Percentiles rank a stretch among this genome's conserved stretches.
Evolutionary conservation across 345 rosid species (phyloP).

Genomic region (Acer campestre): DNA sequence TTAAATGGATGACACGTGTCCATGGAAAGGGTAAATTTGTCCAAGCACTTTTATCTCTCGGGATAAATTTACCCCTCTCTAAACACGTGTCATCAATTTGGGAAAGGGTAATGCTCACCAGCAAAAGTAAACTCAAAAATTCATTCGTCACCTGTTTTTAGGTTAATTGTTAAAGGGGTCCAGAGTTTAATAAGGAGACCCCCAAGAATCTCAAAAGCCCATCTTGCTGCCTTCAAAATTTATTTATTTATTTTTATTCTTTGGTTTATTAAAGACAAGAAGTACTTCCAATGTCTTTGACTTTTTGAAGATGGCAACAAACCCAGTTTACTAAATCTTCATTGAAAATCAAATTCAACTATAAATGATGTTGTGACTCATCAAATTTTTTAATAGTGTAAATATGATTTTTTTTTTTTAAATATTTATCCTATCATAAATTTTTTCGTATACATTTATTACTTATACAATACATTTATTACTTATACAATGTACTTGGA

Average conservation of each 20-base stretch:
- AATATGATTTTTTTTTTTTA: background rate
- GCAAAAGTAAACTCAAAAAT: no score
- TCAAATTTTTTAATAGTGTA: background rate
- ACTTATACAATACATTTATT: no score
- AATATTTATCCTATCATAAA: no score
- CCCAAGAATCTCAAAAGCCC: constrained; percentile 17
- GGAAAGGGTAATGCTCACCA: no score
- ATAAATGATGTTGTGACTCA: background rate
- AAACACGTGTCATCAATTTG: no score
- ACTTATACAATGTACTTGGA: no score
- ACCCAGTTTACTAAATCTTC: background rate
- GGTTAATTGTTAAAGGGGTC: background rate
- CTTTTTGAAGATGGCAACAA: background rate
- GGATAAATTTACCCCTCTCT: no score
- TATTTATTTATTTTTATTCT: background rate
- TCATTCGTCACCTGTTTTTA: background rate
- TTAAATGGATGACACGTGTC: no score
- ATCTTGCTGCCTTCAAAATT: background rate
- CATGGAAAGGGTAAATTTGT: no score
- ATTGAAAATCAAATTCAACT: background rate
- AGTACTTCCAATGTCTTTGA: background rate
- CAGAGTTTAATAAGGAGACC: constrained; percentile 21
- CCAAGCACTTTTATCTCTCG: no score
- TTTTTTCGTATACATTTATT: no score
- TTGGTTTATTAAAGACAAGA: background rate